Percentiles rank a stretch among this genome's conserved stretches.
Evolutionary conservation across 1,284 basidiomycete genomes (phyloP).

Genomic region (Irpex sp.): DNA sequence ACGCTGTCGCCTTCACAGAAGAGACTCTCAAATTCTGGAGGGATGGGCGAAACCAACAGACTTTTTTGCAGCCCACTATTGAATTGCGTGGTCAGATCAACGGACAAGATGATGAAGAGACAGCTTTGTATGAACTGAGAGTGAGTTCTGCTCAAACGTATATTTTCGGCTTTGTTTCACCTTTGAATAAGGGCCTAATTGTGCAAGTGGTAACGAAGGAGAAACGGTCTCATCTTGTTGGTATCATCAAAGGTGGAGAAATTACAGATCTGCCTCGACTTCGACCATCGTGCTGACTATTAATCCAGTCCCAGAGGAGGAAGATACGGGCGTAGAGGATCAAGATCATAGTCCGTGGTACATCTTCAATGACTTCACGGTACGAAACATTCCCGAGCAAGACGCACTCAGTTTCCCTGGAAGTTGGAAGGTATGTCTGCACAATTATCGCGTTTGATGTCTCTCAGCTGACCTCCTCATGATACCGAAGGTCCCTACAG

Average conservation of each 20-base stretch:
- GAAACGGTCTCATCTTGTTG: constrained; percentile 82
- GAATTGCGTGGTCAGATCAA: constrained; percentile 54
- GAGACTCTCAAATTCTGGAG: constrained; percentile 79
- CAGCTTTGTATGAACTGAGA: constrained; percentile 65
- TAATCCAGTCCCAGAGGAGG: constrained; percentile 59
- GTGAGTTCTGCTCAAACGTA: constrained; percentile 38
- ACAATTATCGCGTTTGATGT: not conserved
- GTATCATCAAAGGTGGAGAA: constrained; percentile 70
- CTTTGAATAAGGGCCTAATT: constrained; percentile 58
- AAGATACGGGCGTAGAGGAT: constrained; percentile 31
- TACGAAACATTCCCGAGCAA: constrained; percentile 75
- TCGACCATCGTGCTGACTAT: not conserved
- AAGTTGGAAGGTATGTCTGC: constrained; percentile 77
- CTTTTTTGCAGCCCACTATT: constrained; percentile 51
- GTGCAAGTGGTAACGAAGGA: constrained; percentile 79
- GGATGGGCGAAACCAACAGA: constrained; percentile 43
- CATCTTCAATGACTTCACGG: constrained; percentile 96
- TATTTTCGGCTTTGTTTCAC: not conserved
- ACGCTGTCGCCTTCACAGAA: constrained; percentile 76
- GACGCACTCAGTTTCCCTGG: constrained; percentile 86
- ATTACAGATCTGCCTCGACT: not conserved
- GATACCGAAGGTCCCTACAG: constrained; percentile 67
- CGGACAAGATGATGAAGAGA: constrained; percentile 50
- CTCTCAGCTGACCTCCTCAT: not conserved
- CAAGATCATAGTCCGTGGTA: constrained; percentile 69